A percentile compares a stretch with the other conserved stretches of the same genome.
Evolutionary conservation across 441 rosid species (phyloP).

Genomic region (Adansonia madagascariensis): DNA sequence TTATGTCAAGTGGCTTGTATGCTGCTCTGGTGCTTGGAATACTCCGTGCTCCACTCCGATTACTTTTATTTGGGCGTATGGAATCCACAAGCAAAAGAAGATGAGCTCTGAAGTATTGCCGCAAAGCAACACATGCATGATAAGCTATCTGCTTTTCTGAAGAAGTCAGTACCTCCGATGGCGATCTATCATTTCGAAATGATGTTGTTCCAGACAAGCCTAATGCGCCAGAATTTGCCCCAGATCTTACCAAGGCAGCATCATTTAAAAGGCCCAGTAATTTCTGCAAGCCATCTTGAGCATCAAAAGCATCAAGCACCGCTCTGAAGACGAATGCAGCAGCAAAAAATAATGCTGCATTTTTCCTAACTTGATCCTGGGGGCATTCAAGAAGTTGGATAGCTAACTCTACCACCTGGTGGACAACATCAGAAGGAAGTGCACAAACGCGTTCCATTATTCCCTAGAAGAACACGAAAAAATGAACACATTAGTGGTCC

Average conservation of each 20-base stretch:
- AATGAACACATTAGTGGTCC: constrained; percentile 21
- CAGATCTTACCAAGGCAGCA: constrained; percentile 94
- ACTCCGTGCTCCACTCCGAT: constrained; percentile 72
- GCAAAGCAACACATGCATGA: constrained; percentile 90
- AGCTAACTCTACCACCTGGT: constrained; percentile 86
- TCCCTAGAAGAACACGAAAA: constrained; percentile 53
- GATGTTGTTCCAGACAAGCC: constrained; percentile 51
- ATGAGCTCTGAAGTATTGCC: constrained; percentile 98
- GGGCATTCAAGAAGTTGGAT: constrained; percentile 82
- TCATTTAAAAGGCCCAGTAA: constrained; percentile 73
- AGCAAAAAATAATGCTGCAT: constrained; percentile 91
- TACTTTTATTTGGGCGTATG: constrained; percentile 84
- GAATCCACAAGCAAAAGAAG: constrained; percentile 88
- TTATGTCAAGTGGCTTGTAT: constrained; percentile 90
- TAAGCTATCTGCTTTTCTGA: constrained; percentile 96
- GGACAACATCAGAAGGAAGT: constrained; percentile 79
- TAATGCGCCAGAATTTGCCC: constrained; percentile 64
- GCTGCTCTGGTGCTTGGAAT: constrained; percentile 83
- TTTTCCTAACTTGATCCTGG: constrained; percentile 91
- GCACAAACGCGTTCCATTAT: constrained; percentile 99
- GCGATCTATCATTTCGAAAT: constrained; percentile 76
- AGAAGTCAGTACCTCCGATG: constrained; percentile 82
- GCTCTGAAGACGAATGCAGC: constrained; percentile 97
- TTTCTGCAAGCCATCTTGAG: constrained; percentile 86
- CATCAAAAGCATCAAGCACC: constrained; percentile 95